Percentiles rank a stretch among this genome's conserved stretches.
These are phyloP conservation scores for Fraxinus excelsior DNA, from an alignment of 257 asterid genomes.

Conservation along the genomic window DNA sequence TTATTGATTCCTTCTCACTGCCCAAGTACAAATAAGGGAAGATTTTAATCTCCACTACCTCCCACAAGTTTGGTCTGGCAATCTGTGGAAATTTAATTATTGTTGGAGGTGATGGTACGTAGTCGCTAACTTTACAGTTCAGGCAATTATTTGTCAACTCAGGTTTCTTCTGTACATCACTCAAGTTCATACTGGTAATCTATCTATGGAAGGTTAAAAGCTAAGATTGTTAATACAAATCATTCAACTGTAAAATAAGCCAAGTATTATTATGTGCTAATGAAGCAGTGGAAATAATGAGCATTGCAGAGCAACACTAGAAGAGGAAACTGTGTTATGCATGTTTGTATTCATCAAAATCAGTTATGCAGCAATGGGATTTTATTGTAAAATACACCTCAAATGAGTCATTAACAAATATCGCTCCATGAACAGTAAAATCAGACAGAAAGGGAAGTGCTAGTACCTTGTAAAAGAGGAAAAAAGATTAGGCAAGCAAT, in stretches of 20 bases:
- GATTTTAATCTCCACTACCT: neutral
- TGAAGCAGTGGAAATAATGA: neutral
- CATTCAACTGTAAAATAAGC: too few relatives aligned
- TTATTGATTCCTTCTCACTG: neutral
- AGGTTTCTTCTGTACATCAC: neutral
- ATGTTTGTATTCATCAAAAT: neutral
- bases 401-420: conserved; percentile 26
- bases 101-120: neutral
- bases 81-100: neutral
- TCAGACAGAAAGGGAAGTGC: conserved; percentile 13
- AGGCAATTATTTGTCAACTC: neutral
- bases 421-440: conserved; percentile 20
- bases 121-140: neutral
- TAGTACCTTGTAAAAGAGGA: conserved; percentile 12
- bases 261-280: neutral
- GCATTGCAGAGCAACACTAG: neutral
- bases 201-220: neutral
- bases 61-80: neutral
- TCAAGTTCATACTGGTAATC: neutral
- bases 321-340: neutral
- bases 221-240: neutral
- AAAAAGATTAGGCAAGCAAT: conserved; percentile 29
- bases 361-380: conserved; percentile 11
- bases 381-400: conserved; percentile 27
- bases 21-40: neutral